Percentiles rank a stretch among this genome's conserved stretches.
Conservation (phyloP, 2,329 filamentous ascomycete species). For the Apiospora hydei region DNA sequence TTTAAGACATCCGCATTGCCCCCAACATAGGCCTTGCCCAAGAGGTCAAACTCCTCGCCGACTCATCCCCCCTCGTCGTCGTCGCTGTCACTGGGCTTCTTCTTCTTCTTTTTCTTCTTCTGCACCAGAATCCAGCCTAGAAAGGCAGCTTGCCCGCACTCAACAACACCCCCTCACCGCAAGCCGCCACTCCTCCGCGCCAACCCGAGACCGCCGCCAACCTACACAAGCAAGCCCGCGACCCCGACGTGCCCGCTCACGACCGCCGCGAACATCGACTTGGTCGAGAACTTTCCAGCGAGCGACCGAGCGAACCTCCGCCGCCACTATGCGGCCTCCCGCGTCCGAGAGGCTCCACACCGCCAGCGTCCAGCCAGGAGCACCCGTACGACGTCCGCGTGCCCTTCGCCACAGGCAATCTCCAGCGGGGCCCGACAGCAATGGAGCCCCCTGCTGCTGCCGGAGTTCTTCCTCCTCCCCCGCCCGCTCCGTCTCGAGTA, state of each 20-base stretch:
- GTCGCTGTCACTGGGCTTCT: not conserved
- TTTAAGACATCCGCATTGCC: not conserved
- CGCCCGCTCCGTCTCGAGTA: not conserved
- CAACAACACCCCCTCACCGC: not conserved
- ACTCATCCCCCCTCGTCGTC: not conserved
- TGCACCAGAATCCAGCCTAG: not conserved
- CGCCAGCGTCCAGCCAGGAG: not conserved
- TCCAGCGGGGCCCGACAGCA: not conserved
- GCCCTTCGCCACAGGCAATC: not conserved
- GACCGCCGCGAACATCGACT: not conserved
- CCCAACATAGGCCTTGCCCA: constrained; percentile 15
- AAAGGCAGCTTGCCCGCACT: not conserved
- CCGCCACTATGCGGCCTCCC: not conserved
- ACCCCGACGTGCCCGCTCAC: not conserved
- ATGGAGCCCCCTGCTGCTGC: no score
- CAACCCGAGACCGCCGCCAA: not conserved
- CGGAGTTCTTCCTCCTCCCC: no score
- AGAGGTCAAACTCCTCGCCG: not conserved
- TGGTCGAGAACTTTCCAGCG: no score
- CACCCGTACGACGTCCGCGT: not conserved
- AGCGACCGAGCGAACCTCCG: not conserved
- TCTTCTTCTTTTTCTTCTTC: no score
- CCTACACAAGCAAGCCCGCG: not conserved
- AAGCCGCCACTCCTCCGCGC: not conserved
- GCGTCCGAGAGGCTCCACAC: not conserved